Evolutionary conservation across 495 filamentous ascomycete genomes (phyloP).

Genomic region (Penicillium dipodomyicola): DNA sequence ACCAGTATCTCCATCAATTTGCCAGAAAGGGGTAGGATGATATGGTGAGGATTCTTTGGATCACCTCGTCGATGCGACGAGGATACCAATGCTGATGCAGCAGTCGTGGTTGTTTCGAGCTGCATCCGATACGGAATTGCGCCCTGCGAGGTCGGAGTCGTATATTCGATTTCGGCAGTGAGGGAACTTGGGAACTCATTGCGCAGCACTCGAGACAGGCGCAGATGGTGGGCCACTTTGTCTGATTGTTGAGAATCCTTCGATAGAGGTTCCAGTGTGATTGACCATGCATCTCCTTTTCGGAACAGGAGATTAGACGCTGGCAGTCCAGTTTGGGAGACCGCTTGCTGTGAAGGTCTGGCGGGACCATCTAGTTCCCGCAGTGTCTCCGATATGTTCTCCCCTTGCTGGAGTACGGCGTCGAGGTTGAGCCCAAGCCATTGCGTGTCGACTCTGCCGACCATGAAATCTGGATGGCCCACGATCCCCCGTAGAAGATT

Average conservation of each 20-base stretch:
- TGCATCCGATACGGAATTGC: conserved; percentile 44
- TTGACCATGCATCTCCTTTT: conserved; percentile 57
- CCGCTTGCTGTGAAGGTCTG: conserved; percentile 9
- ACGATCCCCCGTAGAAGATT: conserved; percentile 53
- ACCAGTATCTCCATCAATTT: conserved; percentile 59
- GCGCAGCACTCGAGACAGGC: conserved; percentile 50
- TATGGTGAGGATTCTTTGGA: conserved; percentile 49
- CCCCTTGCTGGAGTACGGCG: conserved; percentile 35
- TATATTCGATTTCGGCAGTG: conserved; percentile 55
- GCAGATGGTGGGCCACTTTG: conserved; percentile 42
- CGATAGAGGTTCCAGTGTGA: conserved; percentile 41
- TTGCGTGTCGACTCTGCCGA: conserved; percentile 50
- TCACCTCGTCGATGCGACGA: conserved; percentile 52
- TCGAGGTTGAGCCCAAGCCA: conserved; percentile 55
- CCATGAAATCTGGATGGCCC: conserved; percentile 44
- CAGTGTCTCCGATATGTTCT: conserved; percentile 21
- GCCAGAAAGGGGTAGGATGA: conserved; percentile 57
- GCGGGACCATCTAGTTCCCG: neutral
- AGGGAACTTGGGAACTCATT: conserved; percentile 59
- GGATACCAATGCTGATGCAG: conserved; percentile 46
- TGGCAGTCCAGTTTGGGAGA: conserved; percentile 17
- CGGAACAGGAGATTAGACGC: conserved; percentile 47
- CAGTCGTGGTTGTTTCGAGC: conserved; percentile 47
- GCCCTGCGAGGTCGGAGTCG: conserved; percentile 34
- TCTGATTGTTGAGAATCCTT: conserved; percentile 11